These are phyloP conservation scores for Termitomyces sp. DNA, from an alignment of 768 basidiomycete genomes.

Conservation along the genomic window DNA sequence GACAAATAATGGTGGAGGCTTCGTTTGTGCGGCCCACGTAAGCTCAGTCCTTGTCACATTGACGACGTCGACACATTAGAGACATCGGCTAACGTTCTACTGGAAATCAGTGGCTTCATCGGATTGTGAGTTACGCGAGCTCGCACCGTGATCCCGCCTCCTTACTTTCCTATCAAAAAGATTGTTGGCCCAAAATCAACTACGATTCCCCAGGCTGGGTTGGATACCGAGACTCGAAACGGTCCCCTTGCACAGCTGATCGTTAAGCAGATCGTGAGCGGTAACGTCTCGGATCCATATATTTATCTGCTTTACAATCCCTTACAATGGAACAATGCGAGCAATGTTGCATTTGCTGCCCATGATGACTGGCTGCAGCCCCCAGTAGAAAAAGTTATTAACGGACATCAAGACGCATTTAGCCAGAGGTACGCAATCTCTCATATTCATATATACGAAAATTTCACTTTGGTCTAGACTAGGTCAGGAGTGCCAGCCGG, in stretches of 20 bases:
- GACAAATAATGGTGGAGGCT: slow-evolving; percentile 52
- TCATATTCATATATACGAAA: background rate
- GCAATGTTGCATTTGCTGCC: slow-evolving; percentile 37
- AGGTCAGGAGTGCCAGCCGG: slow-evolving; percentile 43
- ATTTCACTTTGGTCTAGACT: slow-evolving; percentile 24
- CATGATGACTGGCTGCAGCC: slow-evolving; percentile 45
- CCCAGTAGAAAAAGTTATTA: slow-evolving; percentile 37
- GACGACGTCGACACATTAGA: background rate
- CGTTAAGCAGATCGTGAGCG: slow-evolving; percentile 37
- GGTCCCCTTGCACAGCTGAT: slow-evolving; percentile 48
- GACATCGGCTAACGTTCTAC: slow-evolving; percentile 1
- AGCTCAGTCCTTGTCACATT: slow-evolving; percentile 16
- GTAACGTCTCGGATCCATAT: slow-evolving; percentile 37
- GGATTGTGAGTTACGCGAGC: slow-evolving; percentile 28
- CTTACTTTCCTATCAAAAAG: slow-evolving; percentile 19
- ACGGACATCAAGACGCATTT: slow-evolving; percentile 47
- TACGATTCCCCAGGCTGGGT: slow-evolving; percentile 51
- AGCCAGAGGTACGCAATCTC: slow-evolving; percentile 35
- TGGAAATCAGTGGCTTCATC: slow-evolving; percentile 38
- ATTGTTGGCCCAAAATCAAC: slow-evolving; percentile 49
- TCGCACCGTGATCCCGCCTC: background rate
- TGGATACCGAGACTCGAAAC: slow-evolving; percentile 46
- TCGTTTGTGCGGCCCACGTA: slow-evolving; percentile 59
- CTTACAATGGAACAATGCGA: slow-evolving; percentile 42
- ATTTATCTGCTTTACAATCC: slow-evolving; percentile 45